Base-by-base conservation (phyloP, 805 yeast genomes). In the Diddensiella santjacobensis region DNA sequence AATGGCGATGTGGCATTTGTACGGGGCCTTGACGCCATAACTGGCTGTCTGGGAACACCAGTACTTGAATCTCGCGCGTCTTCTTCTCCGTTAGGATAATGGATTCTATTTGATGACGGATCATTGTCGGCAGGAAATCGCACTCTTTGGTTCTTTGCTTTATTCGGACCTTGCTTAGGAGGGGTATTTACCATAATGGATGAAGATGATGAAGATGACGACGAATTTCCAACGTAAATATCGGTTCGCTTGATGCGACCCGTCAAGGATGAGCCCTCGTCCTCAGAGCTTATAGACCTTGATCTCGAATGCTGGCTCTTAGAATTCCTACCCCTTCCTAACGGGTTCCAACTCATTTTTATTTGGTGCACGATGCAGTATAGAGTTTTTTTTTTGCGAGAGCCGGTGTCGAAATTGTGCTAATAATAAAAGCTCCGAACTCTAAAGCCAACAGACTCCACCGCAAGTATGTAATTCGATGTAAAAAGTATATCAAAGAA, bases 91-190 rank as follows among this genome's bases (percentile, higher is more conserved):
- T 45, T 41, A 8, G 65, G 60, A 23, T 51, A 60, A 10, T 55
- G 49, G 10, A 58, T 58, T 13, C 50, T 31, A 24, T 48, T 49
- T 4, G 62, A 54, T 20, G 46, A 19, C 22, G 56, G 57, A 37
- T 57, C 53, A 48, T 62, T 61, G 46, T 51, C 60, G 15, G 44
- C 59, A 1, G 51, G 51, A 40, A 48, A 48, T 13, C 51, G 26
- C 31, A 48, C 51, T n/a, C 51, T 24, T 40, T 44, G 51, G 22
- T 33, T 42, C 22, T 15, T 22, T 6, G 10, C 18, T 18, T n/a
- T 26, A 11, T 13, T n/a, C 3, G 22, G 38, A 10, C 22, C 24
- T 17, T 36, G 13, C 22, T 40, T 6, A 35, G 38, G 38, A 35
- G 41, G 38, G 13, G 38, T 22, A 11, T 22, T 22, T 15, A 22